These are phyloP conservation scores for Lichtheimia ramosa DNA, from an alignment of 371 early-diverging fungal genomes.

Conservation along the genomic window DNA sequence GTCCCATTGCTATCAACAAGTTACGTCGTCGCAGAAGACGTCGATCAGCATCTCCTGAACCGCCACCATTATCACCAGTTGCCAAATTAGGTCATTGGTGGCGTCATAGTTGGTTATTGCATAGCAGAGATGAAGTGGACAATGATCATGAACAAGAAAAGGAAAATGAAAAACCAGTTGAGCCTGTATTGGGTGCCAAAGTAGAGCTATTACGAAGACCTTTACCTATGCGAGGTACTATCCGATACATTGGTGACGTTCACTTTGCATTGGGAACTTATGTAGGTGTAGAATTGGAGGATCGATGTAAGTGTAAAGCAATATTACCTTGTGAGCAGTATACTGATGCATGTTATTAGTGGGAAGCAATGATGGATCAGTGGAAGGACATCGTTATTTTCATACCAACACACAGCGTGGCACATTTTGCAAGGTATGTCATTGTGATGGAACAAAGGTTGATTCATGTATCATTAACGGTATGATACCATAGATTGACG, in stretches of 20 bases:
- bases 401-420: slow-evolving; percentile 42
- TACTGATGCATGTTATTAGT: slow-evolving; percentile 16
- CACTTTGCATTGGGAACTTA: slow-evolving; percentile 43
- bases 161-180: slow-evolving; percentile 21
- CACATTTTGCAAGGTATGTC: slow-evolving; percentile 29
- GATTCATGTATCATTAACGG: too few relatives aligned
- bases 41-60: not conserved
- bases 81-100: slow-evolving; percentile 17
- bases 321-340: not conserved
- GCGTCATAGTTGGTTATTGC: not conserved
- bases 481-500: slow-evolving; percentile 15
- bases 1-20: too few relatives aligned
- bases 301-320: slow-evolving; percentile 28
- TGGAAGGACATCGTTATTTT: slow-evolving; percentile 37
- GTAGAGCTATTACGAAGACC: slow-evolving; percentile 40
- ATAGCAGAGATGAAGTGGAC: slow-evolving; percentile 17
- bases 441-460: too few relatives aligned
- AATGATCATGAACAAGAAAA: slow-evolving; percentile 6
- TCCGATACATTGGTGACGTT: slow-evolving; percentile 43
- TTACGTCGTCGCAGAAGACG: not conserved
- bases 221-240: slow-evolving; percentile 40
- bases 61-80: slow-evolving; percentile 10
- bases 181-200: slow-evolving; percentile 38
- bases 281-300: slow-evolving; percentile 48
- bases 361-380: slow-evolving; percentile 42